Conservation (phyloP, 129 eudicot species). For the Sambucus nigra region DNA sequence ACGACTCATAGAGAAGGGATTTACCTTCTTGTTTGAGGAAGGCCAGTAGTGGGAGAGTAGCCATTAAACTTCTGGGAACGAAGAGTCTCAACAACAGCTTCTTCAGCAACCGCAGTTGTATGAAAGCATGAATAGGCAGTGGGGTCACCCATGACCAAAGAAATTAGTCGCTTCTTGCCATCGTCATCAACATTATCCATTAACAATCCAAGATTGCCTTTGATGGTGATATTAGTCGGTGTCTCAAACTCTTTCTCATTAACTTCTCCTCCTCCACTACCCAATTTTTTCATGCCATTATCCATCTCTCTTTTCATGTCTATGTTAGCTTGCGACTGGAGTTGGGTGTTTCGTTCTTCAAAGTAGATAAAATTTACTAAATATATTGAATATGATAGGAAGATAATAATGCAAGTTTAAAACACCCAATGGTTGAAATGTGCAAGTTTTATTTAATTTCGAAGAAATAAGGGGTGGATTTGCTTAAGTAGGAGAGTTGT, state of each 20-base stretch:
- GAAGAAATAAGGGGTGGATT: too few species aligned
- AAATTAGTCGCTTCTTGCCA: conserved; percentile 37
- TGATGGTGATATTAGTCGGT: conserved; percentile 60
- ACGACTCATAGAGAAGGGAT: neutral
- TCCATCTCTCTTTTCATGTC: conserved; percentile 1
- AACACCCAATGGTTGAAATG: too few species aligned
- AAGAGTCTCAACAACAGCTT: conserved; percentile 51
- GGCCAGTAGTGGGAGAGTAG: conserved; percentile 82
- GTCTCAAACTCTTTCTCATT: conserved; percentile 19
- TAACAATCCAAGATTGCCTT: conserved; percentile 65
- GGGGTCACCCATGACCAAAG: conserved; percentile 97
- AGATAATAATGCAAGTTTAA: too few species aligned
- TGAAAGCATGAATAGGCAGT: conserved; percentile 75
- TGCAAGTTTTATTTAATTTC: too few species aligned
- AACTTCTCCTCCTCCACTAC: neutral
- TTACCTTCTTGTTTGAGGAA: conserved; percentile 81
- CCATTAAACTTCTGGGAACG: conserved; percentile 67
- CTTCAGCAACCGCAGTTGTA: conserved; percentile 44
- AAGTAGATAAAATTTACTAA: too few species aligned
- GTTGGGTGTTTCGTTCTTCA: too few species aligned
- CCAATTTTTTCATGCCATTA: conserved; percentile 3
- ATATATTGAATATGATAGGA: too few species aligned
- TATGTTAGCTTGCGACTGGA: too few species aligned
- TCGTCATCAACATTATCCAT: conserved; percentile 30
- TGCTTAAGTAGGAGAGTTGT: too few species aligned